Evolutionary conservation across 2,329 filamentous ascomycete species (phyloP).

Genomic region (Biscogniauxia mediterranea): DNA sequence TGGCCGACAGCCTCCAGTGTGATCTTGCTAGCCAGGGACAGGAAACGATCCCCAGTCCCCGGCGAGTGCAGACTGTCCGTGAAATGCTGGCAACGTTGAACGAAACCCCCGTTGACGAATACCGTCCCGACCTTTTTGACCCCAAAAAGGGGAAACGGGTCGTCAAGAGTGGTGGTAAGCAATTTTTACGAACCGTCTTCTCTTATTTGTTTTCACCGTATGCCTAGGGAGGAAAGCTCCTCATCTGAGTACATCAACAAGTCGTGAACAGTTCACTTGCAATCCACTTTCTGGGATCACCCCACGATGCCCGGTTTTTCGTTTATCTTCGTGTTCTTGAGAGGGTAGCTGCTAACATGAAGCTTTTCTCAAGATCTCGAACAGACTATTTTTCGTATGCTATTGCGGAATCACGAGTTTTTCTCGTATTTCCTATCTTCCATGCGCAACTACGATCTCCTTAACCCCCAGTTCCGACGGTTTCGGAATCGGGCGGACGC

Average conservation of each 20-base stretch:
- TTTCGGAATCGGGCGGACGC: constrained; percentile 47
- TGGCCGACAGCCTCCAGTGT: constrained; percentile 53
- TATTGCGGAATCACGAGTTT: constrained; percentile 53
- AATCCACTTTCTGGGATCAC: not conserved
- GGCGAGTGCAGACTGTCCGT: constrained; percentile 47
- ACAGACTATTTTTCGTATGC: constrained; percentile 51
- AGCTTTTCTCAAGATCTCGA: constrained; percentile 40
- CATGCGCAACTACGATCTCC: constrained; percentile 42
- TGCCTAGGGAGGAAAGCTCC: not conserved
- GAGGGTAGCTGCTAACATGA: not conserved
- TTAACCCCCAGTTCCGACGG: constrained; percentile 47
- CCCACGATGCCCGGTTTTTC: too few relatives aligned
- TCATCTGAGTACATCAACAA: not conserved
- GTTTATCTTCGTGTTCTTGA: not conserved
- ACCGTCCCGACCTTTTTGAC: constrained; percentile 47
- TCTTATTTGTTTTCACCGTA: not conserved
- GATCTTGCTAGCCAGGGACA: constrained; percentile 35
- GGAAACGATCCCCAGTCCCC: constrained; percentile 27
- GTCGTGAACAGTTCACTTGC: not conserved
- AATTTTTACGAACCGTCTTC: not conserved
- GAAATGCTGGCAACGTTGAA: constrained; percentile 51
- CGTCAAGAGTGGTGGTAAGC: constrained; percentile 34
- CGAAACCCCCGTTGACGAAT: constrained; percentile 38
- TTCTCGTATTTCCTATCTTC: constrained; percentile 51
- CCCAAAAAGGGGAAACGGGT: constrained; percentile 33